Conservation (phyloP, 1,139 yeast genomes). For the Lodderomyces elongisporus region DNA sequence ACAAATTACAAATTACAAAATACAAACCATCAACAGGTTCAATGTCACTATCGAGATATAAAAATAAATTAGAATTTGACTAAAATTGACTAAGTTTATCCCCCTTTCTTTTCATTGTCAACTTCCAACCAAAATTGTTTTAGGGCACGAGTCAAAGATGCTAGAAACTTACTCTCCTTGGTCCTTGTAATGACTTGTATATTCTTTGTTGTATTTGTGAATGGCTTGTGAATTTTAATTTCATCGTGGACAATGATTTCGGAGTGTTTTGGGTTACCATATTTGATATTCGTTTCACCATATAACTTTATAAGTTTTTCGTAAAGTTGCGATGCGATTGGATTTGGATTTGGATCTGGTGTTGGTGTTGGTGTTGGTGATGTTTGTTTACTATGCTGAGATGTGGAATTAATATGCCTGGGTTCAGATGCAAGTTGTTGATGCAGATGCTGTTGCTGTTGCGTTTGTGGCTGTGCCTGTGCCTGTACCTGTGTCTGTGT, state of each 20-base stretch:
- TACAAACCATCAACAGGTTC: too few relatives aligned
- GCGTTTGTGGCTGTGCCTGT: conserved; percentile 1
- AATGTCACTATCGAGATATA: too few relatives aligned
- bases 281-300: conserved; percentile 23
- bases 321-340: conserved; percentile 10
- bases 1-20: too few relatives aligned
- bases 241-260: conserved; percentile 23
- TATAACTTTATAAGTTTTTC: conserved; percentile 18
- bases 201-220: conserved; percentile 23
- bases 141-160: conserved; percentile 49
- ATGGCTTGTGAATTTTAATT: conserved; percentile 25
- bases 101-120: conserved; percentile 55
- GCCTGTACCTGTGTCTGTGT: neutral
- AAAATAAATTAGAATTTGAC: too few relatives aligned
- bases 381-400: conserved; percentile 2
- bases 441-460: too few relatives aligned
- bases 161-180: conserved; percentile 31
- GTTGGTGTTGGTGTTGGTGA: conserved; percentile 3
- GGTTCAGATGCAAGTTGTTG: neutral
- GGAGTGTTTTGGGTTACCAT: conserved; percentile 16
- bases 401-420: neutral
- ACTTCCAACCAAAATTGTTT: conserved; percentile 53
- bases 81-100: too few relatives aligned
- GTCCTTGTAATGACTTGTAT: conserved; percentile 16
- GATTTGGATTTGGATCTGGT: neutral